phyloP scores from a whole-genome alignment of 2,329 filamentous ascomycete genomes.

The Verticillium nonalfalfae region DNA sequence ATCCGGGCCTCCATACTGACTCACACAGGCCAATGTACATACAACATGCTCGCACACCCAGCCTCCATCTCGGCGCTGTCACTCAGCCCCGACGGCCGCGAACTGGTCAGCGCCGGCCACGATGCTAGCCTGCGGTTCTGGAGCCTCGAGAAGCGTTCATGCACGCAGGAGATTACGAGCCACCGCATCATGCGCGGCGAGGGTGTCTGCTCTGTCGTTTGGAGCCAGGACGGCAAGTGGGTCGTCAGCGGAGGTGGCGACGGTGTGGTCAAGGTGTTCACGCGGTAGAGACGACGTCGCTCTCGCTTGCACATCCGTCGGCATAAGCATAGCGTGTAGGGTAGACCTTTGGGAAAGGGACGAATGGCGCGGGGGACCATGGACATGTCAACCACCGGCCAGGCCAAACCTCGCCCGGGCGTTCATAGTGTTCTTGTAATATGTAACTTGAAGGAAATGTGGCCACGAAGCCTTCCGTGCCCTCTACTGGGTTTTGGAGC shows the following conservation, averaged over 20 bases:
- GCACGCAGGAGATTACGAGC: slow-evolving; percentile 89
- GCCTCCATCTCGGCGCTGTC: slow-evolving; percentile 88
- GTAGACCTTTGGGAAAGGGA: neutral
- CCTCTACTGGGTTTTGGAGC: neutral
- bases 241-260: slow-evolving; percentile 93
- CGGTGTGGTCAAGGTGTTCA: slow-evolving; percentile 90
- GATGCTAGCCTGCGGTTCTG: slow-evolving; percentile 95
- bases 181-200: slow-evolving; percentile 94
- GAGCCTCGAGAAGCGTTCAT: slow-evolving; percentile 91
- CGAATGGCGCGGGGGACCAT: neutral
- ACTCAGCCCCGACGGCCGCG: slow-evolving; percentile 85
- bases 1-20: neutral
- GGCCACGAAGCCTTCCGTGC: neutral
- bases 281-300: slow-evolving; percentile 33
- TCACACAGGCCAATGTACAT: slow-evolving; percentile 85
- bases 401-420: neutral
- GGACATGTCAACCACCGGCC: neutral
- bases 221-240: slow-evolving; percentile 92
- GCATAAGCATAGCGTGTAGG: slow-evolving; percentile 2
- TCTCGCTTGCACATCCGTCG: neutral
- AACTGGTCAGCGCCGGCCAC: slow-evolving; percentile 92
- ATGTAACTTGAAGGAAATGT: slow-evolving; percentile 1
- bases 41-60: slow-evolving; percentile 96
- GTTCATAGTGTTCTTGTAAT: slow-evolving; percentile 1
- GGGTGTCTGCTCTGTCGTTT: slow-evolving; percentile 88